phyloP scores from a whole-genome alignment of 2,329 filamentous ascomycete genomes.

The Alternaria sp. region DNA sequence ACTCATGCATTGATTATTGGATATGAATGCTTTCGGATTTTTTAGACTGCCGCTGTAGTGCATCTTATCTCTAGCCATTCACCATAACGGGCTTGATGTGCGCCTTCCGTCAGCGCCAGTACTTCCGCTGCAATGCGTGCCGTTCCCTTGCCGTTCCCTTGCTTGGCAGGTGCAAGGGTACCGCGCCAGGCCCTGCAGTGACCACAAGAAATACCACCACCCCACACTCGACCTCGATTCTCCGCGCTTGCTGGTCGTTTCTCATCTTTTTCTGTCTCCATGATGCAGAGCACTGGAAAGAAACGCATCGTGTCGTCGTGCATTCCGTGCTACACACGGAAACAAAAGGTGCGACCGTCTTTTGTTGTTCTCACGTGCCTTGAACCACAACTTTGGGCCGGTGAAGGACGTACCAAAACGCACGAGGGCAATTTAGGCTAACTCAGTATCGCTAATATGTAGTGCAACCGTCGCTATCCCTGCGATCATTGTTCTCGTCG shows the following conservation, averaged over 20 bases:
- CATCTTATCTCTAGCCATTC: background rate
- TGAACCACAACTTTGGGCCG: background rate
- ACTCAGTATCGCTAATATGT: background rate
- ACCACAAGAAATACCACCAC: background rate
- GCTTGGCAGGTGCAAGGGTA: background rate
- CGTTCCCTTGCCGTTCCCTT: background rate
- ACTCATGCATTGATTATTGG: background rate
- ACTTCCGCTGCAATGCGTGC: background rate
- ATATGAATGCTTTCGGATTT: background rate
- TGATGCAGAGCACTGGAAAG: background rate
- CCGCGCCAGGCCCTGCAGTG: background rate
- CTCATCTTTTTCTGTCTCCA: background rate
- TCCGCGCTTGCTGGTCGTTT: background rate
- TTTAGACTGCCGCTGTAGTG: background rate
- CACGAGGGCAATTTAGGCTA: background rate
- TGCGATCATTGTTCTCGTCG: slow-evolving; percentile 18
- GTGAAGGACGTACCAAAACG: background rate
- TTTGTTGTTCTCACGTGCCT: background rate
- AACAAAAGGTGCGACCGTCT: slow-evolving; percentile 6
- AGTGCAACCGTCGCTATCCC: slow-evolving; percentile 19
- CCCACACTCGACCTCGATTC: background rate
- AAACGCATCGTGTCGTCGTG: background rate
- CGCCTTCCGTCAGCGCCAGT: background rate
- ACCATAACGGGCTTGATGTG: background rate
- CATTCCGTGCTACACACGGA: slow-evolving; percentile 3